Base-by-base conservation (phyloP, 2,329 filamentous ascomycete species). In the Sclerotinia borealis region DNA sequence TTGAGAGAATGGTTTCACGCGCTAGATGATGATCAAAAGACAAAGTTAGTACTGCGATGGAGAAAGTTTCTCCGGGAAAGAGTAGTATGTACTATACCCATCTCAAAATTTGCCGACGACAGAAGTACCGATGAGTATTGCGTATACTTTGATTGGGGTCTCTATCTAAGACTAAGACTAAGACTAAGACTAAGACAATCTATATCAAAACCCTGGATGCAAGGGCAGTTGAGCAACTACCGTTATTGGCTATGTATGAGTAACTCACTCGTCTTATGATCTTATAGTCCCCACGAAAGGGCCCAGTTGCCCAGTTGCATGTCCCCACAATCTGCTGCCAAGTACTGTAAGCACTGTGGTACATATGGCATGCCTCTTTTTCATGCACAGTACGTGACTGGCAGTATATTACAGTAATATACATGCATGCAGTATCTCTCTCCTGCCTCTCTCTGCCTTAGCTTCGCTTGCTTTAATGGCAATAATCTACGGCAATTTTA, bases 1-100 rank as follows among this genome's bases (percentile, higher is more conserved):
- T 73, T 88, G 67, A 77, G 77, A 67, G 84, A 81, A 79, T 75
- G 73, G 73, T 75, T 70, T 65, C 49, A 55, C n/a, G 58, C 27
- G 13, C 72, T 86, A 58, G 83, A 84, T 34, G 51, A 48, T 17
- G 43, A 29, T 19, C 41, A 55, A 19, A 63, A 48, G 43, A 56
- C 19, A 4, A 56, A 58, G 51, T 48, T 34, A 49, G 37, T 22
- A 39, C 51, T 11, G 34, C 34, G 4, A 58, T 58, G n/a, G 43
- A 41, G 27, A 50, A 45, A 25, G 39, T 25, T 31, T 17, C 51
- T 37, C 31, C 52, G 10, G 43, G 25, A 6, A 63, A 63, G 19
- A 37, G 34, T 27, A 29, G n/a, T n/a, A n/a, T n/a, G n/a, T n/a
- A n/a, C n/a, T n/a, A n/a, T n/a, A n/a, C n/a, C n/a, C n/a, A n/a